phyloP scores from a whole-genome alignment of 768 basidiomycete species.

The Pholiota molesta region DNA sequence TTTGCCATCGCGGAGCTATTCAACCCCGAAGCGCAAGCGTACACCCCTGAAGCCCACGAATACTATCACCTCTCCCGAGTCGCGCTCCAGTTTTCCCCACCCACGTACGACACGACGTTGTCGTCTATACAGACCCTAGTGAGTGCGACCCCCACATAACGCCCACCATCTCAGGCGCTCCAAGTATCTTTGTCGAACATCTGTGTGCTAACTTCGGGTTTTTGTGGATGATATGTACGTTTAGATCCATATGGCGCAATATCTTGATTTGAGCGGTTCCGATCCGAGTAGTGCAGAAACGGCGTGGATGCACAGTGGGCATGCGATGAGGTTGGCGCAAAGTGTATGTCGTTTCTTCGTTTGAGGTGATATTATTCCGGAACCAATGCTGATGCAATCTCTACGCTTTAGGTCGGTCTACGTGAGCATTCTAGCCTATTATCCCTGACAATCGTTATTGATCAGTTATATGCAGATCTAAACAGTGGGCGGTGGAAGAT shows the following conservation, averaged over 20 bases:
- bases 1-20: conserved; percentile 71
- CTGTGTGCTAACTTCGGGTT: too few relatives aligned
- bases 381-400: background rate
- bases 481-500: conserved; percentile 65
- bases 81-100: conserved; percentile 49
- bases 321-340: conserved; percentile 58
- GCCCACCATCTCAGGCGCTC: too few relatives aligned
- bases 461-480: conserved; percentile 44
- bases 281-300: conserved; percentile 47
- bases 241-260: conserved; percentile 48
- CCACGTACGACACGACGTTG: conserved; percentile 53
- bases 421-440: conserved; percentile 37
- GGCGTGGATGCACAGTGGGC: conserved; percentile 61
- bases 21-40: conserved; percentile 50
- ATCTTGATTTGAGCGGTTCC: conserved; percentile 59
- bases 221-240: too few relatives aligned
- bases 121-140: conserved; percentile 60
- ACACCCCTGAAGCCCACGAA: conserved; percentile 57
- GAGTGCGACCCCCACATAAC: conserved; percentile 18
- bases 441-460: background rate
- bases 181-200: too few relatives aligned
- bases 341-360: conserved; percentile 46
- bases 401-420: conserved; percentile 44
- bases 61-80: conserved; percentile 64
- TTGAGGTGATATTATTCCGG: background rate